phyloP scores from a whole-genome alignment of 1,284 basidiomycete species.

The Puccinia hordei region DNA sequence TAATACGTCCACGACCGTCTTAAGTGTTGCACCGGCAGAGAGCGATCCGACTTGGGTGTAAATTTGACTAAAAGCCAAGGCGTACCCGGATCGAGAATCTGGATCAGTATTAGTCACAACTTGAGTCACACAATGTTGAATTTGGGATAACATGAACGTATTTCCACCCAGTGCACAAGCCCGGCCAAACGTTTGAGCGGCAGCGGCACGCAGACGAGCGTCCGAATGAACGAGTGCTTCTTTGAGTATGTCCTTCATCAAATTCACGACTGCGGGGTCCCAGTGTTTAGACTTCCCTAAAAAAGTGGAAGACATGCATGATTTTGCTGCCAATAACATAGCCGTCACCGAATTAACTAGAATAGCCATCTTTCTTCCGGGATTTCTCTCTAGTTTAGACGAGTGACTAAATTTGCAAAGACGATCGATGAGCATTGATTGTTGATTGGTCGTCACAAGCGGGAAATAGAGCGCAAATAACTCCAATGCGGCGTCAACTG shows the following conservation, averaged over 20 bases:
- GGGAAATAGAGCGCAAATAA: constrained; percentile 78
- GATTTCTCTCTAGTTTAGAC: constrained; percentile 80
- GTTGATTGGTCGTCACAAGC: constrained; percentile 72
- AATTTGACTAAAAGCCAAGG: constrained; percentile 88
- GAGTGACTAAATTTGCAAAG: constrained; percentile 66
- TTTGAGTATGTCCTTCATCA: constrained; percentile 55
- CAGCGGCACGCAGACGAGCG: constrained; percentile 71
- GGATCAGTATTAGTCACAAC: constrained; percentile 96
- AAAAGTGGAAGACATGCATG: constrained; percentile 38
- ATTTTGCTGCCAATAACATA: constrained; percentile 71
- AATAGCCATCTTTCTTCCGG: constrained; percentile 83
- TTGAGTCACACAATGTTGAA: constrained; percentile 89
- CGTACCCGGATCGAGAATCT: constrained; percentile 87
- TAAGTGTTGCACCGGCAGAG: constrained; percentile 87
- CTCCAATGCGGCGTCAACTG: constrained; percentile 84
- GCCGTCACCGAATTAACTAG: constrained; percentile 80
- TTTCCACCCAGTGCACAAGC: constrained; percentile 81
- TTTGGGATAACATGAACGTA: constrained; percentile 79
- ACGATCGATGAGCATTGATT: constrained; percentile 71
- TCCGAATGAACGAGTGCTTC: constrained; percentile 82
- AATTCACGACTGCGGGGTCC: constrained; percentile 27
- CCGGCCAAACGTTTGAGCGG: constrained; percentile 88
- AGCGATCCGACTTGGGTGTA: constrained; percentile 90
- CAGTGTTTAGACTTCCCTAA: constrained; percentile 28
- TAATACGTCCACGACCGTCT: constrained; percentile 92